These are phyloP conservation scores for Salvia splendens DNA, from an alignment of 257 asterid species.

Conservation along the genomic window DNA sequence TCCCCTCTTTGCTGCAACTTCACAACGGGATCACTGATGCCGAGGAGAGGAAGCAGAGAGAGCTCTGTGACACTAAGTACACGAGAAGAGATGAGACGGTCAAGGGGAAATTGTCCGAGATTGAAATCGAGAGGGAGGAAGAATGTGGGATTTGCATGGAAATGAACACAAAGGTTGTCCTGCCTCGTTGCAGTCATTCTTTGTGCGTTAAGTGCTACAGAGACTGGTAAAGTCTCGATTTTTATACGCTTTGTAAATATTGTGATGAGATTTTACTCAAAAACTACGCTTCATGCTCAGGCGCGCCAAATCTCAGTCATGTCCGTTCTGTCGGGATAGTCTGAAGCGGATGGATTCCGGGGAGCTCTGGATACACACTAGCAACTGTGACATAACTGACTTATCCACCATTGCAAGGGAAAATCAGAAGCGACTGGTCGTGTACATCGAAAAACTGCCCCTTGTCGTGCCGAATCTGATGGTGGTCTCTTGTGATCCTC, in stretches of 20 bases:
- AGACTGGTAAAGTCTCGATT: conserved; percentile 56
- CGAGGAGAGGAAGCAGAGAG: conserved; percentile 85
- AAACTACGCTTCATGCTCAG: conserved; percentile 33
- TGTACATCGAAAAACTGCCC: conserved; percentile 67
- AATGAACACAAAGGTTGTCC: conserved; percentile 74
- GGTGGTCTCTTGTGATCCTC: conserved; percentile 56
- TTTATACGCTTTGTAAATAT: background rate
- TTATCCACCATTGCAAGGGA: conserved; percentile 54
- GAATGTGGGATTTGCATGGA: conserved; percentile 98
- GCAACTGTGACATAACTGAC: conserved; percentile 59
- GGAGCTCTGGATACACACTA: conserved; percentile 84
- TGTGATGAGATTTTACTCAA: background rate
- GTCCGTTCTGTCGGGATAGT: conserved; percentile 86
- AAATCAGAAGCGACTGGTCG: conserved; percentile 60
- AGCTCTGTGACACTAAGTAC: conserved; percentile 60
- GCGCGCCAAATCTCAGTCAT: conserved; percentile 75
- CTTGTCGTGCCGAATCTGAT: conserved; percentile 48
- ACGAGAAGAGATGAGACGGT: conserved; percentile 50
- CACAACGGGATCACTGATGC: conserved; percentile 71
- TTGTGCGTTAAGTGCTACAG: conserved; percentile 76
- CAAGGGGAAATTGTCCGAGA: conserved; percentile 81
- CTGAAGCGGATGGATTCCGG: conserved; percentile 68
- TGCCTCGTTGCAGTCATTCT: conserved; percentile 82
- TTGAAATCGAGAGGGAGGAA: conserved; percentile 86
- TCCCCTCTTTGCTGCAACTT: conserved; percentile 92